Evolutionary conservation across 2,329 filamentous ascomycete species (phyloP).

Genomic region (Phaeosphaeria sp.): DNA sequence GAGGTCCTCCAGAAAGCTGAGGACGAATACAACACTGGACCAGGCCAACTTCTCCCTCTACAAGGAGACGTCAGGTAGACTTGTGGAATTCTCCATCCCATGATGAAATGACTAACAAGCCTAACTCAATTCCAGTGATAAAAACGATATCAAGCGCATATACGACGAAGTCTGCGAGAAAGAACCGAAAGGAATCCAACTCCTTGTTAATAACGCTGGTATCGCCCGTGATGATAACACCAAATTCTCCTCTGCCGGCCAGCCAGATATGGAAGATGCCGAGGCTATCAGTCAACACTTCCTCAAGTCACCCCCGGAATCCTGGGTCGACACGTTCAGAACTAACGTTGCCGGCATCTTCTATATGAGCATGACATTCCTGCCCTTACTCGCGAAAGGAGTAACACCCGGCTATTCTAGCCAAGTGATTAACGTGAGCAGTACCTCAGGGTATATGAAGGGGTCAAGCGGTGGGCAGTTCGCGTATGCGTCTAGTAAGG

Average conservation of each 20-base stretch:
- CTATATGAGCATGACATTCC: conserved; percentile 62
- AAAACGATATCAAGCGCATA: conserved; percentile 54
- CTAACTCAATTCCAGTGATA: conserved; percentile 46
- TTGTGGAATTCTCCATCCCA: too few relatives aligned
- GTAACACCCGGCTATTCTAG: conserved; percentile 57
- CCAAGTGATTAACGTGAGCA: conserved; percentile 61
- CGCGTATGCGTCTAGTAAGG: conserved; percentile 61
- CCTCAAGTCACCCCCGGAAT: conserved; percentile 54
- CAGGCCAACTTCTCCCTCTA: conserved; percentile 56
- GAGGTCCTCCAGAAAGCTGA: conserved; percentile 50
- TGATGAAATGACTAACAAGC: too few relatives aligned
- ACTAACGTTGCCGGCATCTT: conserved; percentile 61
- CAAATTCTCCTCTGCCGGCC: conserved; percentile 54
- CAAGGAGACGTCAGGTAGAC: conserved; percentile 40
- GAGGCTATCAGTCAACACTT: conserved; percentile 60
- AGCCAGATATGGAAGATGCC: conserved; percentile 57
- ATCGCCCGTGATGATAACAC: conserved; percentile 61
- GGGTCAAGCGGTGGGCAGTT: conserved; percentile 58
- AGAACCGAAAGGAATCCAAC: conserved; percentile 61
- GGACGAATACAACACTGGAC: conserved; percentile 54
- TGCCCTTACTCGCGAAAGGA: conserved; percentile 61
- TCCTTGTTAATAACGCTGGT: conserved; percentile 63
- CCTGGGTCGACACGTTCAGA: conserved; percentile 59
- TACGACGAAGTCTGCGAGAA: conserved; percentile 51
- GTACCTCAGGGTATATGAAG: conserved; percentile 61